These are phyloP conservation scores for Exserohilum rostratum DNA, from an alignment of 2,329 filamentous ascomycete species.

Conservation along the genomic window DNA sequence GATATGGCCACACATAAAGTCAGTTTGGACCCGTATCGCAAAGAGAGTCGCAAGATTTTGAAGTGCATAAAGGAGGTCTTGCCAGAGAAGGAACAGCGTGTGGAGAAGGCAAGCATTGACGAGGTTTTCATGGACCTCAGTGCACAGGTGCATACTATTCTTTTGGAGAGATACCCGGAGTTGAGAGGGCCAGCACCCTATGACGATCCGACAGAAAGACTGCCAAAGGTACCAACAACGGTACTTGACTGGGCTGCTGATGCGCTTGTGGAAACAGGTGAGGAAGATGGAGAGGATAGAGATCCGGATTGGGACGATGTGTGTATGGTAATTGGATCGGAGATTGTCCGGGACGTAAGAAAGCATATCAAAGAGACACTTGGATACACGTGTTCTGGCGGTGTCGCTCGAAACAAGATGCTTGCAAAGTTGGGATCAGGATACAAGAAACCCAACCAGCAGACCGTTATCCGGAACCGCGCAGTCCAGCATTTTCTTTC, in stretches of 20 bases:
- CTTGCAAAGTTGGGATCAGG: slow-evolving; percentile 91
- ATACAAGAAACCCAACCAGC: slow-evolving; percentile 90
- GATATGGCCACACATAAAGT: slow-evolving; percentile 91
- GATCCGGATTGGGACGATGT: slow-evolving; percentile 98
- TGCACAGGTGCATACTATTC: slow-evolving; percentile 75
- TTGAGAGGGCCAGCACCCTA: slow-evolving; percentile 71
- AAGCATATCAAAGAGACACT: slow-evolving; percentile 70
- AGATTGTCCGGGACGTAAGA: slow-evolving; percentile 82
- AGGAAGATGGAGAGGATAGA: slow-evolving; percentile 72
- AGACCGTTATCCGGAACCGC: slow-evolving; percentile 90
- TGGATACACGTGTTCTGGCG: slow-evolving; percentile 89
- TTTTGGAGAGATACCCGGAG: slow-evolving; percentile 79
- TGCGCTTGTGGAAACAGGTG: slow-evolving; percentile 78
- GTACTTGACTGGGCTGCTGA: slow-evolving; percentile 84
- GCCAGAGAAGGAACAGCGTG: slow-evolving; percentile 67
- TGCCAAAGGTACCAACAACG: slow-evolving; percentile 75
- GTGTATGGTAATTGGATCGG: slow-evolving; percentile 81
- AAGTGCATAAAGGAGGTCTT: slow-evolving; percentile 76
- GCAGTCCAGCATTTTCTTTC: slow-evolving; percentile 80
- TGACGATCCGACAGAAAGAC: slow-evolving; percentile 70
- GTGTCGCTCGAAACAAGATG: slow-evolving; percentile 91
- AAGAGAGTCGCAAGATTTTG: slow-evolving; percentile 83
- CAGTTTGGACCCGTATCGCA: slow-evolving; percentile 87
- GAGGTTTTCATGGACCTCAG: slow-evolving; percentile 95
- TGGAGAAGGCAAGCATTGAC: slow-evolving; percentile 95